Evolutionary conservation across 306 rosid genomes (phyloP), one percentile per base, ranked within the genome.

Genomic region (Begonia loranthoides): DNA sequence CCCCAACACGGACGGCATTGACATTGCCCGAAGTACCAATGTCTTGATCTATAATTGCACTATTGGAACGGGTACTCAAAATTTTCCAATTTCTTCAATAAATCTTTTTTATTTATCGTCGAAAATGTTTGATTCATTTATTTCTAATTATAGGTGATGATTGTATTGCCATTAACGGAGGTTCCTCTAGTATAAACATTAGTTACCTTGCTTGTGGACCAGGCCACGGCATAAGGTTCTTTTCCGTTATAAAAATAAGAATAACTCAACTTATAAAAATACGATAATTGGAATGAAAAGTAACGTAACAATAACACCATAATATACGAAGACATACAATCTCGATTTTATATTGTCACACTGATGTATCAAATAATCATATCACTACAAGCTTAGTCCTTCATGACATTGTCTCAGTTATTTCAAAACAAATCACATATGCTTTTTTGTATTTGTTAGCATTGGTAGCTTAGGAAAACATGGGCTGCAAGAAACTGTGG

Each of bases 181-280:
- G 61, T 6, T 41, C 59, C 10, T 41, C 54, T 15, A 10, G 54
- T 24, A 7, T 73, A 17, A 51, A 57, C 47, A 13, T 76, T 22
- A 45, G 54, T 9, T 14, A 45, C 28, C 51, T 80, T 17, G 17
- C 49, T 0, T 76, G 80, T 10, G 88, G 83, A 48, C 80, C 81
- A 0, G 74, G 72, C 38, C 83, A 80, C 12, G 87, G 83, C 50
- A 80, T 80, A 40, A 80, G 78, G 87, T 79, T 51, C 38, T 51
- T 41, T 46, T 4, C 3, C 22, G 22, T 19, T 2, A 19, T 19
- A 19, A 19, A 19, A 19, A 19, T 19, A 19, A 19, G 2, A 19
- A n/a, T n/a, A n/a, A n/a, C n/a, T n/a, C n/a, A n/a, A n/a, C n/a
- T n/a, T n/a, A n/a, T n/a, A n/a, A n/a, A n/a, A n/a, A n/a, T n/a